A percentile compares a stretch with the other conserved stretches of the same genome.
Conservation (phyloP, 179 eudicot species). For the Patellifolia procumbens region DNA sequence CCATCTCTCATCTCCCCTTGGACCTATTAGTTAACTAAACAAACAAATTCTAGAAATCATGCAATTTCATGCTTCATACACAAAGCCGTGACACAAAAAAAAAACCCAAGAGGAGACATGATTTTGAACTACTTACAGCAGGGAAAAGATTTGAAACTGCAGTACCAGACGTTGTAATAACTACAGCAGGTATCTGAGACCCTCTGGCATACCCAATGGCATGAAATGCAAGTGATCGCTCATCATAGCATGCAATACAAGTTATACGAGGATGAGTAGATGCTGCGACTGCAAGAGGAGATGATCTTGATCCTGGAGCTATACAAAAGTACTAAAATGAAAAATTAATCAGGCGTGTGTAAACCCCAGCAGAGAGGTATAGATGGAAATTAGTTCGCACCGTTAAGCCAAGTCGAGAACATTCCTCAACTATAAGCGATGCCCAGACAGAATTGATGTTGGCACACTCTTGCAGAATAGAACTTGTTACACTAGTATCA, state of each 20-base stretch:
- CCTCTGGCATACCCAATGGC: slow-evolving; percentile 97
- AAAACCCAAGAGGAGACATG: neutral
- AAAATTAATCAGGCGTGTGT: slow-evolving; percentile 43
- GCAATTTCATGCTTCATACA: neutral
- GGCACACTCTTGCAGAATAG: slow-evolving; percentile 45
- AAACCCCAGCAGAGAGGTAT: slow-evolving; percentile 16
- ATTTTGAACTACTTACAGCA: slow-evolving; percentile 65
- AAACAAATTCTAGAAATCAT: neutral
- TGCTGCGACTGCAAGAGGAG: slow-evolving; percentile 94
- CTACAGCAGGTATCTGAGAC: slow-evolving; percentile 80
- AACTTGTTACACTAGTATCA: slow-evolving; percentile 29
- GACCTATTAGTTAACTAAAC: neutral
- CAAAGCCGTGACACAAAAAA: neutral
- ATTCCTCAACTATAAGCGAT: slow-evolving; percentile 86
- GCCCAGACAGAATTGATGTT: slow-evolving; percentile 96
- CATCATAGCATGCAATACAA: slow-evolving; percentile 86
- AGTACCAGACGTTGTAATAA: slow-evolving; percentile 95
- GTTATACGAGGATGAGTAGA: slow-evolving; percentile 75
- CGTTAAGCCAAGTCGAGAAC: slow-evolving; percentile 91
- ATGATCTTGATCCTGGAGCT: slow-evolving; percentile 99
- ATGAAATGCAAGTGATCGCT: slow-evolving; percentile 93
- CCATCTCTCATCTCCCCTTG: too few relatives aligned
- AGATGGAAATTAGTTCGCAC: slow-evolving; percentile 44
- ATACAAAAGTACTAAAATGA: slow-evolving; percentile 80
- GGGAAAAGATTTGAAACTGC: slow-evolving; percentile 96